Conservation (phyloP, 441 rosid genomes). For the Pelargonium fulgidum region DNA sequence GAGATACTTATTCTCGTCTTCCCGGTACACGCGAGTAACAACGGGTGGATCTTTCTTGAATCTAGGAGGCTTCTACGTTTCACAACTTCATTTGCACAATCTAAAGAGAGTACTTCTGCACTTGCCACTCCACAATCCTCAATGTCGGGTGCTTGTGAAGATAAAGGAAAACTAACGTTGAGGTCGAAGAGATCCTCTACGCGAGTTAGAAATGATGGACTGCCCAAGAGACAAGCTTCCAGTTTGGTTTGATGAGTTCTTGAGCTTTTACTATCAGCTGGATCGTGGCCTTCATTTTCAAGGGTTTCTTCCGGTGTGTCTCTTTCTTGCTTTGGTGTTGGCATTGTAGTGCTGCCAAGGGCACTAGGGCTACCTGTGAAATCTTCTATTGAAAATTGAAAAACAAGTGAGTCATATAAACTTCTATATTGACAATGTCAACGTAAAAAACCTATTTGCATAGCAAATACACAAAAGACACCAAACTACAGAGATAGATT, state of each 20-base stretch:
- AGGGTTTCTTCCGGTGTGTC: conserved; percentile 22
- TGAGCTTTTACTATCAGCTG: conserved; percentile 16
- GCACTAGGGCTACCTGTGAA: conserved; percentile 28
- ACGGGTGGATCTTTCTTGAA: conserved; percentile 26
- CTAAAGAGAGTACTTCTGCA: conserved; percentile 41
- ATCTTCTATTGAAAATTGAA: conserved; percentile 29
- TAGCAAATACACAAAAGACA: not conserved
- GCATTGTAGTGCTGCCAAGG: conserved; percentile 16
- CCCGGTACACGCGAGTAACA: conserved; percentile 17
- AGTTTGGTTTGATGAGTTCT: conserved; percentile 24
- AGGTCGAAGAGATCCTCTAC: conserved; percentile 46
- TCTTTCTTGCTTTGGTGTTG: conserved; percentile 17
- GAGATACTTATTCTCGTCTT: conserved; percentile 27
- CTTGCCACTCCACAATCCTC: conserved; percentile 15
- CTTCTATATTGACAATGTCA: not conserved
- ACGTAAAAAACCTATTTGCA: not conserved
- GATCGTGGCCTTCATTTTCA: conserved; percentile 11
- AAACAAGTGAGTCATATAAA: conserved; percentile 6
- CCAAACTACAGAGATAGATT: not conserved
- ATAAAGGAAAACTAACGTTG: conserved; percentile 20
- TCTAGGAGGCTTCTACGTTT: conserved; percentile 43
- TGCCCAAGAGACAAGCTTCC: conserved; percentile 40
- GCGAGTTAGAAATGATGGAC: conserved; percentile 38
- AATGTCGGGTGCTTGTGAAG: conserved; percentile 19
- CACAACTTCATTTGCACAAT: conserved; percentile 52